phyloP scores from a whole-genome alignment of 1,139 yeast species.

The Hyphopichia pseudoburtonii region DNA sequence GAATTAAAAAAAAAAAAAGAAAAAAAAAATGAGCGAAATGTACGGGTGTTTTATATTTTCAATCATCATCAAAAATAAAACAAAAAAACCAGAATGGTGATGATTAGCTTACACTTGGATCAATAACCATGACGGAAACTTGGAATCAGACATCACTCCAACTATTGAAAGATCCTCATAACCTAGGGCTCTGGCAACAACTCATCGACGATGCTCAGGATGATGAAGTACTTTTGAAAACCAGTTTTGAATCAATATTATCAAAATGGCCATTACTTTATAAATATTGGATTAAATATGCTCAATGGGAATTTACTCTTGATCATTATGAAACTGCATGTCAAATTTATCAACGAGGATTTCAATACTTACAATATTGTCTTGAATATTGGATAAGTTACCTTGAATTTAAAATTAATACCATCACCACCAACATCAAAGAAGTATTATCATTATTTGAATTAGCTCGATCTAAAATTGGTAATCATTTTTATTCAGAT shows the following conservation, averaged over 20 bases:
- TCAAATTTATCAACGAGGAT: constrained; percentile 53
- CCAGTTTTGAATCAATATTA: constrained; percentile 58
- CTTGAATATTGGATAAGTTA: constrained; percentile 75
- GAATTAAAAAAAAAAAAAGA: too few relatives aligned
- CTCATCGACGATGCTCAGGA: constrained; percentile 32
- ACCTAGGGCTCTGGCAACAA: constrained; percentile 50
- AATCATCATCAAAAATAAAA: too few relatives aligned
- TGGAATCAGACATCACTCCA: constrained; percentile 26
- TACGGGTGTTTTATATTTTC: too few relatives aligned
- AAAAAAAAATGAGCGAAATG: too few relatives aligned
- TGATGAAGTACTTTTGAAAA: constrained; percentile 42
- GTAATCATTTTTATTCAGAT: constrained; percentile 70
- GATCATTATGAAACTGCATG: constrained; percentile 54
- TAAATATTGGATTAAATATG: constrained; percentile 80
- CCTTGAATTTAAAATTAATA: constrained; percentile 52
- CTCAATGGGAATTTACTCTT: constrained; percentile 61
- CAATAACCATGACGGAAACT: constrained; percentile 9
- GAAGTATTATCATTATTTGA: constrained; percentile 54
- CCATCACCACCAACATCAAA: constrained; percentile 30
- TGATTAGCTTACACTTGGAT: too few relatives aligned
- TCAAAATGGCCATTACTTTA: constrained; percentile 66
- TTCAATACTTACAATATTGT: constrained; percentile 53
- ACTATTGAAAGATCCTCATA: constrained; percentile 43
- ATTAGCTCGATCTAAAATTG: constrained; percentile 60
- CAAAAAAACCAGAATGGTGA: too few relatives aligned